Conservation (phyloP, 345 rosid species). For the Nephelium lappaceum region DNA sequence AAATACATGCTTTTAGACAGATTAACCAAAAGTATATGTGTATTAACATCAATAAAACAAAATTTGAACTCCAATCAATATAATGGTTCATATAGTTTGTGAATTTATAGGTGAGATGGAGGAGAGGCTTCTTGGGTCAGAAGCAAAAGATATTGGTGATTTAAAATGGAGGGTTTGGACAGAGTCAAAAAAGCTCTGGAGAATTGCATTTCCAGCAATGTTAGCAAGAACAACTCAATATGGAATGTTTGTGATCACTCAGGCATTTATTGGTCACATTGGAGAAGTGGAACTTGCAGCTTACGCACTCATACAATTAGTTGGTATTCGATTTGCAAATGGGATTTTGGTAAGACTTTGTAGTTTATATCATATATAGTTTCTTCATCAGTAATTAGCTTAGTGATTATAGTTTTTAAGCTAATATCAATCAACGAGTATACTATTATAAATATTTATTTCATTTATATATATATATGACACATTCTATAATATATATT, state of each 20-base stretch:
- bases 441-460: not conserved
- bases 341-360: slow-evolving; percentile 47
- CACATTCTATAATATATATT: too few relatives aligned
- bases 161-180: slow-evolving; percentile 41
- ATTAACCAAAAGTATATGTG: too few relatives aligned
- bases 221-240: slow-evolving; percentile 44
- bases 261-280: slow-evolving; percentile 60
- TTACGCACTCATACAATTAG: slow-evolving; percentile 62
- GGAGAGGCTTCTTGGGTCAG: slow-evolving; percentile 26
- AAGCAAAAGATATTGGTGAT: slow-evolving; percentile 17
- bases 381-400: too few relatives aligned
- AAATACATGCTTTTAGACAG: too few relatives aligned
- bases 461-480: too few relatives aligned
- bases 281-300: slow-evolving; percentile 48
- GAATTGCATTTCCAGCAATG: slow-evolving; percentile 53
- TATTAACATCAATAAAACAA: too few relatives aligned
- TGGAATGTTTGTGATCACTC: slow-evolving; percentile 58
- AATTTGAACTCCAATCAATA: too few relatives aligned
- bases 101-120: slow-evolving; percentile 18
- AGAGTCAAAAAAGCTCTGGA: slow-evolving; percentile 52
- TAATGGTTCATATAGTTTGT: too few relatives aligned
- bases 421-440: not conserved
- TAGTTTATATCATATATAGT: too few relatives aligned
- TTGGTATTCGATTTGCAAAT: slow-evolving; percentile 52
- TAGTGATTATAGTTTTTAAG: too few relatives aligned